Evolutionary conservation across 75 land plant species (phyloP).

Genomic region (Pinus albicaulis): DNA sequence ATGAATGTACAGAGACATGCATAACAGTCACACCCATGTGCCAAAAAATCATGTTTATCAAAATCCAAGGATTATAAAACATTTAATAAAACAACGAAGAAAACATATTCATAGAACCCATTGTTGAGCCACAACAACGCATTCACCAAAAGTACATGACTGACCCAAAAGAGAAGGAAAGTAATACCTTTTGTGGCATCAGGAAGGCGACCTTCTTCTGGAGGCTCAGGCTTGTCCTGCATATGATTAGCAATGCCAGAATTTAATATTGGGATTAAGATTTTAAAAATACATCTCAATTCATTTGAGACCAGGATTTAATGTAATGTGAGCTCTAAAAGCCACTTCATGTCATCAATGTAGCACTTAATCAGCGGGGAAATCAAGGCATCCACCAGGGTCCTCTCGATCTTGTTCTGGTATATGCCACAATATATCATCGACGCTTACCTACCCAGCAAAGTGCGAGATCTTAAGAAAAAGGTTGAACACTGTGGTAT

Average conservation of each 20-base stretch:
- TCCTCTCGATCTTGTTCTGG: no score
- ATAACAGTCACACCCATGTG: not conserved
- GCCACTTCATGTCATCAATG: not conserved
- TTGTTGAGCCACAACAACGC: not conserved
- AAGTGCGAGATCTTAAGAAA: no score
- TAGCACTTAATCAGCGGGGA: not conserved
- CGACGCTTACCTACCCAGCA: no score
- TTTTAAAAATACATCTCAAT: not conserved
- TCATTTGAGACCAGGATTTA: not conserved
- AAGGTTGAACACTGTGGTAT: no score
- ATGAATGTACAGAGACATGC: not conserved
- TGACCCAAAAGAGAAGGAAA: not conserved
- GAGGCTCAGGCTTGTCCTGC: slow-evolving; percentile 80
- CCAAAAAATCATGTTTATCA: not conserved
- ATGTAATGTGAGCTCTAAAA: not conserved
- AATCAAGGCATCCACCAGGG: no score
- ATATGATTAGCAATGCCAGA: not conserved
- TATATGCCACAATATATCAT: no score
- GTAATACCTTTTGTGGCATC: slow-evolving; percentile 77
- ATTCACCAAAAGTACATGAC: not conserved
- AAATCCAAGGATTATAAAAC: not conserved
- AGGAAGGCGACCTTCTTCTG: slow-evolving; percentile 92
- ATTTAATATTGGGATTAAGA: not conserved
- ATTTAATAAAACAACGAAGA: not conserved
- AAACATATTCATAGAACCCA: not conserved